These are phyloP conservation scores for Diversispora eburnea DNA, from an alignment of 192 early-diverging fungal species.

Conservation along the genomic window DNA sequence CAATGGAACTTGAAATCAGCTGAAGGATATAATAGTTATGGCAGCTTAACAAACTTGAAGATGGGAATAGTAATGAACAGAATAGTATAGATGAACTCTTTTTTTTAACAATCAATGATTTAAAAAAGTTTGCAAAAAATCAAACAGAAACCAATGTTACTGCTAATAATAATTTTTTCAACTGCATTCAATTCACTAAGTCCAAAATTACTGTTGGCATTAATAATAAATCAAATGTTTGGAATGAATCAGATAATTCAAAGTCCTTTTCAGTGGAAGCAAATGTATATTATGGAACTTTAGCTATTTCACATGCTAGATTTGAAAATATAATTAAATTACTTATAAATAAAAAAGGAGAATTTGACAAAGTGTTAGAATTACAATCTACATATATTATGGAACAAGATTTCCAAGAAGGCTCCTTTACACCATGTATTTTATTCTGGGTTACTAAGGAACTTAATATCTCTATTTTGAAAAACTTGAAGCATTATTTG, in stretches of 20 bases:
- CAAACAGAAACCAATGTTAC: neutral
- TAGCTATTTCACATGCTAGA: neutral
- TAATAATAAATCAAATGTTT: neutral
- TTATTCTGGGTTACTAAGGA: neutral
- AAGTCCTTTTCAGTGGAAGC: neutral
- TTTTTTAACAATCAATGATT: neutral
- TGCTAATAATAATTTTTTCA: neutral
- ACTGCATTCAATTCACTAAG: neutral
- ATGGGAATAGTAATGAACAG: neutral
- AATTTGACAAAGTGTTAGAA: neutral
- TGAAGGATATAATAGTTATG: neutral
- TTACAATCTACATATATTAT: neutral
- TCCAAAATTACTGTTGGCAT: neutral
- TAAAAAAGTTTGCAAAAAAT: neutral
- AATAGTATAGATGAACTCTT: neutral
- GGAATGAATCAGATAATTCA: neutral
- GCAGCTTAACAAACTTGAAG: too few relatives aligned
- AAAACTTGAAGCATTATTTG: slow-evolving; percentile 1
- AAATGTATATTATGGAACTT: neutral
- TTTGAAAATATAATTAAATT: neutral
- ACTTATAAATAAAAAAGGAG: neutral
- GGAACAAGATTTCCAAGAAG: neutral
- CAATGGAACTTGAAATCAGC: too few relatives aligned
- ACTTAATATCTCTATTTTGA: neutral
- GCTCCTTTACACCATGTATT: neutral